These are phyloP conservation scores for Phaffomyces antillensis DNA, from an alignment of 805 yeast genomes.

Conservation along the genomic window DNA sequence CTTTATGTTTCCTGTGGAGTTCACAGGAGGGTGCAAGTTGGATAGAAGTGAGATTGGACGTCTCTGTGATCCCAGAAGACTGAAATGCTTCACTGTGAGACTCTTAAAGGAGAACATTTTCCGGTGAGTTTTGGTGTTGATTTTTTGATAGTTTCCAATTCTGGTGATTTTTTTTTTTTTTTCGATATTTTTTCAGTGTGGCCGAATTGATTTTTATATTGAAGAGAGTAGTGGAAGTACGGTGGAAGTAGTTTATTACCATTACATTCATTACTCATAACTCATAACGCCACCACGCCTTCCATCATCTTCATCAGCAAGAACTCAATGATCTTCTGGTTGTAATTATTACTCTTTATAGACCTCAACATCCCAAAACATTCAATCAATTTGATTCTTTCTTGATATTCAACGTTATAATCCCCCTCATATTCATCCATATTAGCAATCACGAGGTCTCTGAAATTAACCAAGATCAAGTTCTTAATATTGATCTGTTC, in stretches of 20 bases:
- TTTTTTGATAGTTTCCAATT: not conserved
- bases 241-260: too few species aligned
- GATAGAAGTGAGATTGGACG: constrained; percentile 45
- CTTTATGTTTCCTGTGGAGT: constrained; percentile 53
- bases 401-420: constrained; percentile 15
- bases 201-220: not conserved
- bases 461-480: constrained; percentile 37
- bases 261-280: too few species aligned
- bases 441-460: constrained; percentile 34
- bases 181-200: not conserved
- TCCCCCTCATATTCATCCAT: too few species aligned
- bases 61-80: constrained; percentile 3
- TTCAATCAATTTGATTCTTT: constrained; percentile 41
- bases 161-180: constrained; percentile 3
- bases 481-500: constrained; percentile 18
- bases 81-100: not conserved
- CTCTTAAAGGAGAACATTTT: not conserved
- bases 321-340: constrained; percentile 53
- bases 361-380: constrained; percentile 55
- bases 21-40: constrained; percentile 48
- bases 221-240: not conserved
- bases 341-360: constrained; percentile 45
- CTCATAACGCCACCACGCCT: not conserved
- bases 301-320: constrained; percentile 13
- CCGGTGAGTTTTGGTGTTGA: not conserved